These are phyloP conservation scores for Arctostaphylos glauca DNA, from an alignment of 148 eudicot genomes.

Conservation along the genomic window DNA sequence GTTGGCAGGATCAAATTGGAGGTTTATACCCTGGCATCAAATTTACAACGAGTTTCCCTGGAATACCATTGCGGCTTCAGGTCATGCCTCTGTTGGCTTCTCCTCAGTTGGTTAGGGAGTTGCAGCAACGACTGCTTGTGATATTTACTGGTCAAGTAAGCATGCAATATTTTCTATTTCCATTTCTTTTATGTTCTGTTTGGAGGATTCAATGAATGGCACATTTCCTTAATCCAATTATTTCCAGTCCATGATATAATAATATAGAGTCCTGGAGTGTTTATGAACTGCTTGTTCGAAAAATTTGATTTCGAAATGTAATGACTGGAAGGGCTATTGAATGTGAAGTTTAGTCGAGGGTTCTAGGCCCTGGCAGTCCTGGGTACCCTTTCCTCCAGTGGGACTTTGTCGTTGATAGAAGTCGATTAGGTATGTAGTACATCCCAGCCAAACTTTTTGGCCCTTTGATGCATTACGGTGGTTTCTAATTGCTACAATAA, in stretches of 20 bases:
- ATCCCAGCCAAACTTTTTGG: background rate
- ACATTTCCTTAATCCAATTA: background rate
- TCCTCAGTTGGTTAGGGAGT: conserved; percentile 48
- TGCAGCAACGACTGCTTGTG: conserved; percentile 85
- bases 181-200: background rate
- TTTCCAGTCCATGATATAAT: background rate
- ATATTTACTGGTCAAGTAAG: conserved; percentile 98
- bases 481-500: background rate
- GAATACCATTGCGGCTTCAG: conserved; percentile 89
- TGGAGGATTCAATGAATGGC: no score
- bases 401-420: background rate
- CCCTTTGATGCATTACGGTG: background rate
- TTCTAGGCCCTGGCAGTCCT: background rate
- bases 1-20: conserved; percentile 99
- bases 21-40: conserved; percentile 94
- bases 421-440: background rate
- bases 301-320: background rate
- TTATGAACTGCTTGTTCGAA: background rate
- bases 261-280: background rate
- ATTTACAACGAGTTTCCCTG: conserved; percentile 84
- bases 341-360: background rate
- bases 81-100: conserved; percentile 80
- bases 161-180: conserved; percentile 2
- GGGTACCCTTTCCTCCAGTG: background rate
- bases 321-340: background rate